These are phyloP conservation scores for Ustilago nuda DNA, from an alignment of 1,284 basidiomycete species.

Conservation along the genomic window DNA sequence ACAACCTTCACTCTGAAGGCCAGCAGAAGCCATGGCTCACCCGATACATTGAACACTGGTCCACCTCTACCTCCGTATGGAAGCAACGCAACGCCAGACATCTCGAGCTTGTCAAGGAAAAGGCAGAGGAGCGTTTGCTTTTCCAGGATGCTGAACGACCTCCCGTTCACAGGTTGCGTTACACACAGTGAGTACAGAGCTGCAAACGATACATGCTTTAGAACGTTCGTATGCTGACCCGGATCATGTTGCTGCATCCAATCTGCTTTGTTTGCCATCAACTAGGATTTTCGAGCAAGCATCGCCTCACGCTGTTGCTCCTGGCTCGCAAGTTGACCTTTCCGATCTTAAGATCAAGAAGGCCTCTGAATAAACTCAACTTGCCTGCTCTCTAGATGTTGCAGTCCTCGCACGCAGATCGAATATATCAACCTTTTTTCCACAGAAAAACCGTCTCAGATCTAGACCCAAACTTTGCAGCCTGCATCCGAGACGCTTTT, in stretches of 20 bases:
- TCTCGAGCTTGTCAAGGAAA: constrained; percentile 52
- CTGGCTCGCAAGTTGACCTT: constrained; percentile 58
- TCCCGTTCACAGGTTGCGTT: constrained; percentile 58
- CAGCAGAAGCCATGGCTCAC: constrained; percentile 60
- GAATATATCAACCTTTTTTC: constrained; percentile 26
- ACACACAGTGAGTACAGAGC: constrained; percentile 48
- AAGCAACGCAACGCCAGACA: constrained; percentile 57
- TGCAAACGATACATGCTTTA: background rate
- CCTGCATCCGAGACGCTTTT: background rate
- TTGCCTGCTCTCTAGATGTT: constrained; percentile 4
- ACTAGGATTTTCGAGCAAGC: constrained; percentile 61
- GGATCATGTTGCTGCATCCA: background rate
- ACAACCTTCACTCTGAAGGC: constrained; percentile 46
- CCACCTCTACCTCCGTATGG: constrained; percentile 43
- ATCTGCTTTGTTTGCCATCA: background rate
- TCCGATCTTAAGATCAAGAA: constrained; percentile 64
- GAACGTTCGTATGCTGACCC: background rate
- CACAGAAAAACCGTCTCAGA: background rate
- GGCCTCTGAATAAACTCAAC: constrained; percentile 33
- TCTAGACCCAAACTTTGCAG: background rate
- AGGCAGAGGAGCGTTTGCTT: constrained; percentile 58
- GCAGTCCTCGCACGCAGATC: constrained; percentile 4
- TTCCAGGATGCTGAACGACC: constrained; percentile 63
- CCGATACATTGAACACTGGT: constrained; percentile 60
- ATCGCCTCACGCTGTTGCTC: constrained; percentile 58